Evolutionary conservation across 2,329 filamentous ascomycete genomes (phyloP).

Genomic region (Cladosporium austrohemisphaericum): DNA sequence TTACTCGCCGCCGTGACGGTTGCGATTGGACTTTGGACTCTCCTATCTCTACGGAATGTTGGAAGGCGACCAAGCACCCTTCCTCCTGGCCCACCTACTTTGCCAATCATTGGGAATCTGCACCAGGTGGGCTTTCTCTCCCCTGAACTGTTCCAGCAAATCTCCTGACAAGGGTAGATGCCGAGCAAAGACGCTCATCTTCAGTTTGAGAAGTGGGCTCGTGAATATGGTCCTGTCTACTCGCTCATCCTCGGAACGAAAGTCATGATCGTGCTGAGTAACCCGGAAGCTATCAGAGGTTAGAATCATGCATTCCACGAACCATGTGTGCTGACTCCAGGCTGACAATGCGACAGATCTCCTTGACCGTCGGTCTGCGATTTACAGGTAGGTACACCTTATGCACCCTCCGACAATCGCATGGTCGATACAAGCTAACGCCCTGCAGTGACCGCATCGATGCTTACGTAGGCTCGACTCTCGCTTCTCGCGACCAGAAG

Average conservation of each 20-base stretch:
- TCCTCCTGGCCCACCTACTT: slow-evolving; percentile 33
- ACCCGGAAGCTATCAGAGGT: slow-evolving; percentile 41
- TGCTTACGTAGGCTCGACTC: slow-evolving; percentile 11
- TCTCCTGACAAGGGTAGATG: slow-evolving; percentile 35
- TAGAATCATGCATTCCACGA: too few species aligned
- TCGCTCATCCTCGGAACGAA: slow-evolving; percentile 48
- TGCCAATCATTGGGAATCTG: slow-evolving; percentile 35
- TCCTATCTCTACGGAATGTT: not conserved
- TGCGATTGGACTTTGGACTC: too few species aligned
- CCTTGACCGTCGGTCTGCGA: slow-evolving; percentile 19
- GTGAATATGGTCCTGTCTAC: slow-evolving; percentile 20
- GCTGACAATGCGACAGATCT: slow-evolving; percentile 29
- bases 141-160: not conserved
- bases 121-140: slow-evolving; percentile 28
- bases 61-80: slow-evolving; percentile 2
- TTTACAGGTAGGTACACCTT: slow-evolving; percentile 12
- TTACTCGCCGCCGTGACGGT: too few species aligned
- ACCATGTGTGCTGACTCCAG: too few species aligned
- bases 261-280: slow-evolving; percentile 44
- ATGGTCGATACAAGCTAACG: too few species aligned
- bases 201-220: slow-evolving; percentile 18
- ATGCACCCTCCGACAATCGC: too few species aligned
- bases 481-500: slow-evolving; percentile 13
- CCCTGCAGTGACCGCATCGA: slow-evolving; percentile 11
- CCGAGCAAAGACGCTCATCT: slow-evolving; percentile 25